phyloP scores from a whole-genome alignment of 768 basidiomycete genomes.

The Lactarius vividus region DNA sequence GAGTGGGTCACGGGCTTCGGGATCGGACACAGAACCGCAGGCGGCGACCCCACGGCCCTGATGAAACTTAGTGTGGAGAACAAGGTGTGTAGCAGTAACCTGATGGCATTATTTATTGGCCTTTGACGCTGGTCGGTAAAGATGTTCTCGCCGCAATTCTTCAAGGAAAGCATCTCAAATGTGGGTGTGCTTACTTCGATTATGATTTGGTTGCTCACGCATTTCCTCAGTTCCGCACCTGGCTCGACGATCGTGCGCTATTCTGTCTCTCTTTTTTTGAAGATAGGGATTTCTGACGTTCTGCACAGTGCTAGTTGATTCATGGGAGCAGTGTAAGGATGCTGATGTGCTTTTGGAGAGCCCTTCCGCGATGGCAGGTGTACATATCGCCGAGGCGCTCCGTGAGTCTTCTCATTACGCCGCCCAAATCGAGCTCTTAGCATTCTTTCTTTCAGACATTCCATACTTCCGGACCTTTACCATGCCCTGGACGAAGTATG shows the following conservation, averaged over 20 bases:
- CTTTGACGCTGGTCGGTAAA: constrained; percentile 33
- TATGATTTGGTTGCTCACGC: constrained; percentile 3
- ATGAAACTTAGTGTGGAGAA: constrained; percentile 60
- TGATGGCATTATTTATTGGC: neutral
- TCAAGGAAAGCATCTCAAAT: constrained; percentile 57
- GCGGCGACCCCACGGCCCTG: constrained; percentile 65
- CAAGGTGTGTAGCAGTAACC: constrained; percentile 33
- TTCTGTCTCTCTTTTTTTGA: neutral
- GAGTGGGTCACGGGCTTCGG: constrained; percentile 60
- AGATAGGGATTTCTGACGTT: neutral
- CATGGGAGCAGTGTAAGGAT: constrained; percentile 61
- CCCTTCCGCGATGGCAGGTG: constrained; percentile 67
- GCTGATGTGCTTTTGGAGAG: constrained; percentile 66
- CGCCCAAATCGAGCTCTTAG: neutral
- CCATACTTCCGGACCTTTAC: constrained; percentile 67
- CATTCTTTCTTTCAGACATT: constrained; percentile 39
- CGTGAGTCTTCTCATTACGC: constrained; percentile 35
- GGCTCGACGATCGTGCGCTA: constrained; percentile 60
- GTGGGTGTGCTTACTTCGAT: constrained; percentile 34
- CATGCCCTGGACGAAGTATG: constrained; percentile 59
- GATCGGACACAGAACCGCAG: constrained; percentile 57
- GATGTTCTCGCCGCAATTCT: constrained; percentile 75
- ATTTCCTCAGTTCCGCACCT: constrained; percentile 51
- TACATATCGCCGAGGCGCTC: constrained; percentile 69
- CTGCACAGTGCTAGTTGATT: constrained; percentile 50